A percentile compares a stretch with the other conserved stretches of the same genome.
These are phyloP conservation scores for Thielaviopsis musarum DNA, from an alignment of 2,329 filamentous ascomycete genomes.

Conservation along the genomic window DNA sequence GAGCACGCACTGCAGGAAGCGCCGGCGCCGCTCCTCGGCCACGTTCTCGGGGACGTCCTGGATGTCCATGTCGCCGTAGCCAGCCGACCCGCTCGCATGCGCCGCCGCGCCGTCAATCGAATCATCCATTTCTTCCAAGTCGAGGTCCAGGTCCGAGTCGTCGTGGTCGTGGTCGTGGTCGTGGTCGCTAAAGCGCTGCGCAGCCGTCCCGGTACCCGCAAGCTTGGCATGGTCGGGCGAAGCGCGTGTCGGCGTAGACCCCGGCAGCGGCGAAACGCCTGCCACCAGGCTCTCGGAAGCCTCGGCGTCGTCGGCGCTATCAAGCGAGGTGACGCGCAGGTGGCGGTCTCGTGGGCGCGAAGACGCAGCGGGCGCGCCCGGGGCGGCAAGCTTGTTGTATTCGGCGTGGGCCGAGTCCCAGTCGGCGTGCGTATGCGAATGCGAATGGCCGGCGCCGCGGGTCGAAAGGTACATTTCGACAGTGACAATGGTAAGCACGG, in stretches of 20 bases:
- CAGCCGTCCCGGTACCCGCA: background rate
- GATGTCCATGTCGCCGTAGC: conserved; percentile 12
- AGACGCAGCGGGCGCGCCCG: background rate
- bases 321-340: conserved; percentile 28
- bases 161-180: conserved; percentile 28
- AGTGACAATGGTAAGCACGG: conserved; percentile 65
- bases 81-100: conserved; percentile 15
- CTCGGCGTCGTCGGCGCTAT: conserved; percentile 29
- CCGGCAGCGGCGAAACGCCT: conserved; percentile 40
- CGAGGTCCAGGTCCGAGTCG: conserved; percentile 41
- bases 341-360: conserved; percentile 22
- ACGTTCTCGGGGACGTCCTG: conserved; percentile 8
- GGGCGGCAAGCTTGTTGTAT: conserved; percentile 5
- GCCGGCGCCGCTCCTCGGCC: conserved; percentile 44
- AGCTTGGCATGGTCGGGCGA: conserved; percentile 18
- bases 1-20: conserved; percentile 61
- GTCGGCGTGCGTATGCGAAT: conserved; percentile 34
- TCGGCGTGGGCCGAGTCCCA: conserved; percentile 30
- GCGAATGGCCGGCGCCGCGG: conserved; percentile 43
- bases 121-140: conserved; percentile 41
- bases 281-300: conserved; percentile 38
- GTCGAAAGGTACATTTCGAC: conserved; percentile 83
- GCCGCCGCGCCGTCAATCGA: conserved; percentile 14
- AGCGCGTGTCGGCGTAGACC: conserved; percentile 27
- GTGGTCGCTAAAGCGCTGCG: conserved; percentile 16